Evolutionary conservation across 2,329 filamentous ascomycete genomes (phyloP), one percentile per base, ranked within the genome.

Genomic region (Chaetomium sp.): DNA sequence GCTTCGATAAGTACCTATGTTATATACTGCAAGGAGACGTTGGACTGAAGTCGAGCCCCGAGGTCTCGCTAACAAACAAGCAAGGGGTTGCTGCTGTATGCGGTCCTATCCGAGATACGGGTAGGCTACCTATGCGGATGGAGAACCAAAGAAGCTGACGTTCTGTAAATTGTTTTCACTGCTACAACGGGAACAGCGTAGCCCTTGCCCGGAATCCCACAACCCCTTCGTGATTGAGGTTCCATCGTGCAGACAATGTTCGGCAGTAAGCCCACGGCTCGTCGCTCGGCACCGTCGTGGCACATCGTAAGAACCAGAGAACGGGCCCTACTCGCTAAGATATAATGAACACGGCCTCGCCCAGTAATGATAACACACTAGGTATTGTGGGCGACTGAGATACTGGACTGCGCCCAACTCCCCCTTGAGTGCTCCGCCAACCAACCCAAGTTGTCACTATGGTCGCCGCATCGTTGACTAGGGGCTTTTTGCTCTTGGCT

Each of bases 401-500:
- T 25, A 4, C 31, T 25, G 5, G 31, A 51, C 16, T 23, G 16
- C n/a, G 19, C n/a, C 53, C 23, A 9, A 16, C 53, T 16, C 2
- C 21, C n/a, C n/a, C 45, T 23, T 53, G 6, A 53, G 47, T 29
- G 21, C 23, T 42, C 35, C 23, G 7, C 19, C 6, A 16, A n/a
- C 5, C 27, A 29, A 1, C 7, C 31, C 9, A 60, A 59, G 21
- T 23, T 8, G 56, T 60, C 62, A 35, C 31, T 31, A 65, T 65
- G 64, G 31, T 60, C 12, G 12, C 31, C 51, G 29, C 45, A 2
- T 27, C 33, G 3, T 29, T 63, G 2, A 33, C 59, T 35, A 59
- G n/a, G 51, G 53, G 49, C 29, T 2, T 63, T 47, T 29, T 66
- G 33, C 58, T 66, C 42, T 51, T 60, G 53, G 60, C 57, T 29